Percentiles rank a stretch among this genome's conserved stretches.
These are phyloP conservation scores for Dactylellina haptotyla DNA, from an alignment of 2,329 filamentous ascomycete genomes.

Conservation along the genomic window DNA sequence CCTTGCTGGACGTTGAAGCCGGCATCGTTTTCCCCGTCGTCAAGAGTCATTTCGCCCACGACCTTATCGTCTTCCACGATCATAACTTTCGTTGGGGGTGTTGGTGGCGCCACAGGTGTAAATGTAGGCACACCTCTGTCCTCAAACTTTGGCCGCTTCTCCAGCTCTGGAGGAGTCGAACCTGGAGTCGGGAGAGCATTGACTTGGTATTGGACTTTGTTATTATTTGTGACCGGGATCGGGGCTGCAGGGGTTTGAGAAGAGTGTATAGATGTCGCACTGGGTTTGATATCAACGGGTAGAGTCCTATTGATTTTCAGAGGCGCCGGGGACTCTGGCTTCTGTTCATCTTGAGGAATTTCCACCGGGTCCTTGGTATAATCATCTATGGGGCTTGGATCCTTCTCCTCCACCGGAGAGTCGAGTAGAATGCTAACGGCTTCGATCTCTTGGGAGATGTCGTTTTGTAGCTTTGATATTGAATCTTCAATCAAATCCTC, in stretches of 20 bases:
- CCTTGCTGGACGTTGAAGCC: slow-evolving; percentile 49
- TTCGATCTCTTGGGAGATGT: slow-evolving; percentile 48
- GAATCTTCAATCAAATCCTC: slow-evolving; percentile 39
- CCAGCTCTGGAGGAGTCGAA: slow-evolving; percentile 42
- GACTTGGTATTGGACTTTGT: slow-evolving; percentile 47
- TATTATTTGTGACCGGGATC: slow-evolving; percentile 35
- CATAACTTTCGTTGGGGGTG: slow-evolving; percentile 53
- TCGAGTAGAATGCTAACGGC: slow-evolving; percentile 47
- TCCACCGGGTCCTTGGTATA: slow-evolving; percentile 9
- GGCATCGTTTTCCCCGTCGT: slow-evolving; percentile 32
- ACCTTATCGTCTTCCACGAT: slow-evolving; percentile 46
- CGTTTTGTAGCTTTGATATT: slow-evolving; percentile 43
- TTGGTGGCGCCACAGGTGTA: slow-evolving; percentile 38
- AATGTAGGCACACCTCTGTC: slow-evolving; percentile 48
- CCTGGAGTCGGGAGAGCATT: slow-evolving; percentile 46
- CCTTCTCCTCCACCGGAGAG: slow-evolving; percentile 35
- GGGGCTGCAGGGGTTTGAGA: slow-evolving; percentile 35
- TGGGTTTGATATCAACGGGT: slow-evolving; percentile 47
- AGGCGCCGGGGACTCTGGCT: slow-evolving; percentile 37
- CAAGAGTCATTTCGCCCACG: slow-evolving; percentile 40
- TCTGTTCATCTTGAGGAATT: slow-evolving; percentile 11
- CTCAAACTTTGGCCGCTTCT: slow-evolving; percentile 48
- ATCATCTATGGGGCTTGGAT: slow-evolving; percentile 1
- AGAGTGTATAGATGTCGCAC: slow-evolving; percentile 26
- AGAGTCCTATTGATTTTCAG: slow-evolving; percentile 44